Evolutionary conservation across 345 rosid species (phyloP).

Genomic region (Bruguiera gymnorhiza): DNA sequence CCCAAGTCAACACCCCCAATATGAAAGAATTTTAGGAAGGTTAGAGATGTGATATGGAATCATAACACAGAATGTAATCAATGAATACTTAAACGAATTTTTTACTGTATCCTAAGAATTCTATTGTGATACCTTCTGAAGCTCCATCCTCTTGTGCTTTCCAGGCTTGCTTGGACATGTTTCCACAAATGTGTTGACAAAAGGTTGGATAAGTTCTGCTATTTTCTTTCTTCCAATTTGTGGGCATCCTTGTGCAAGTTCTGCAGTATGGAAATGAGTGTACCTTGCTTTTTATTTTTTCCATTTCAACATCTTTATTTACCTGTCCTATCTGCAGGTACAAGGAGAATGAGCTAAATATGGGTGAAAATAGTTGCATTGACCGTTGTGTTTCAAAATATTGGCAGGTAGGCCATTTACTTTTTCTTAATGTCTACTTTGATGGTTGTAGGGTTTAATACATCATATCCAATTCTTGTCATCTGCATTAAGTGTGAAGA

Average conservation of each 20-base stretch:
- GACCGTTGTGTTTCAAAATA: constrained; percentile 96
- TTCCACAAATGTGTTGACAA: constrained; percentile 90
- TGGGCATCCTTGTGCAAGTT: background rate
- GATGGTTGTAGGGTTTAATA: background rate
- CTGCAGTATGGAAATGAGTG: background rate
- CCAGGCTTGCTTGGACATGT: constrained; percentile 90
- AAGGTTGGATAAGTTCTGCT: constrained; percentile 43
- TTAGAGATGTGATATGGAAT: too few species aligned
- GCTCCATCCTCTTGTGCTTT: background rate
- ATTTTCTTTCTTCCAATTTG: constrained; percentile 5
- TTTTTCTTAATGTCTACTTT: background rate
- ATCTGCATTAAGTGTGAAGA: background rate
- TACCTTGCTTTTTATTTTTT: background rate
- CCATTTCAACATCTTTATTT: background rate
- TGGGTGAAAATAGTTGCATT: constrained; percentile 99
- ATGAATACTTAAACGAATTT: too few species aligned
- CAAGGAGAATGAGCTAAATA: constrained; percentile 90
- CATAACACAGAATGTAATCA: too few species aligned
- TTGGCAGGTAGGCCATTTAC: constrained; percentile 61
- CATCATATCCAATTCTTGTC: background rate
- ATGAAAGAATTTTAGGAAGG: too few species aligned
- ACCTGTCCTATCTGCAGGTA: constrained; percentile 45
- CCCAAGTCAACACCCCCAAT: too few species aligned
- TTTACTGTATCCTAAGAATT: too few species aligned
- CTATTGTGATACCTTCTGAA: too few species aligned